Conservation (phyloP, 1,139 yeast genomes). For the Debaryomycetaceae sp. region DNA sequence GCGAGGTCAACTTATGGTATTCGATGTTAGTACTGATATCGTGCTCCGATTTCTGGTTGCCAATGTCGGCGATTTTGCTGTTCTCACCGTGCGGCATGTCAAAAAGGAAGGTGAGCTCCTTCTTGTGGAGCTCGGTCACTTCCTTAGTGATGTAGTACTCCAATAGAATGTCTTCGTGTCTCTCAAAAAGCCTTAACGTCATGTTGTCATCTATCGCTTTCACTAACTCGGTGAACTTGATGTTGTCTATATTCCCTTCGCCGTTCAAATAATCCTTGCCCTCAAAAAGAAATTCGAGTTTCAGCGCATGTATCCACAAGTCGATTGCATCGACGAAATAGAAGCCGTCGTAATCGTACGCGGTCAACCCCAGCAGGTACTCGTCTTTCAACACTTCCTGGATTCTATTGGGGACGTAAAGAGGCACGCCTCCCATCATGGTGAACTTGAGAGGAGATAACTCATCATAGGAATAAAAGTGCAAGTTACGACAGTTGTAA, state of each 20-base stretch:
- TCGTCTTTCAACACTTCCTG: constrained; percentile 25
- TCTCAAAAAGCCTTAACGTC: constrained; percentile 16
- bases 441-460: constrained; percentile 30
- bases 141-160: constrained; percentile 31
- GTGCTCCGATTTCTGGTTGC: constrained; percentile 9
- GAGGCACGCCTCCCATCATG: constrained; percentile 31
- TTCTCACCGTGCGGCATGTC: constrained; percentile 17
- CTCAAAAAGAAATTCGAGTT: constrained; percentile 14
- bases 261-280: constrained; percentile 10
- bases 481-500: constrained; percentile 30
- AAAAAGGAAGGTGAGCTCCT: constrained; percentile 22
- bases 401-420: constrained; percentile 25
- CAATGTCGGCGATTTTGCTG: constrained; percentile 15
- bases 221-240: constrained; percentile 18
- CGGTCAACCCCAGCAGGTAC: constrained; percentile 18
- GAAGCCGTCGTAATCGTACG: constrained; percentile 17
- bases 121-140: constrained; percentile 24
- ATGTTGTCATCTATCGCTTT: constrained; percentile 17
- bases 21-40: constrained; percentile 11
- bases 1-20: constrained; percentile 16
- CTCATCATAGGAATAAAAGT: constrained; percentile 33
- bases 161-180: constrained; percentile 23
- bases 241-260: constrained; percentile 12
- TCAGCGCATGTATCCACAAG: constrained; percentile 24
- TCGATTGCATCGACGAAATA: constrained; percentile 20